Base-by-base conservation (phyloP, 2,329 filamentous ascomycete species). In the Bipolaris oryzae region DNA sequence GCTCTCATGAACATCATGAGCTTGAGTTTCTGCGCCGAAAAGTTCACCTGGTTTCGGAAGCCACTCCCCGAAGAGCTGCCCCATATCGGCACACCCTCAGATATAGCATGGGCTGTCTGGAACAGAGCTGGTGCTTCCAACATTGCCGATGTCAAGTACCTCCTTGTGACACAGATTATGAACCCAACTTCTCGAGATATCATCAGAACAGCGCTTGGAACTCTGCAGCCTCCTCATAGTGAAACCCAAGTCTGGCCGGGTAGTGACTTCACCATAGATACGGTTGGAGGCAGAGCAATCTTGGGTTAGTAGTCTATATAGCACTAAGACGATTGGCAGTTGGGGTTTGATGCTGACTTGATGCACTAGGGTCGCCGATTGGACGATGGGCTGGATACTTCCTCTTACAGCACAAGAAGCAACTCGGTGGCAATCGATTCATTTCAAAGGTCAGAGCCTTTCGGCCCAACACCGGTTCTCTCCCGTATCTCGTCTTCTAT, bases 61-160 rank as follows among this genome's bases (percentile, higher is more conserved):
- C 52, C 58, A 2, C 33, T 44, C 0, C 28, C 53, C 15, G 13
- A 33, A 1, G 54, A 62, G 33, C 33, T 64, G 1, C 59, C 59
- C 1, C 51, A 55, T 16, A 46, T 62, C 13, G 55, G 51, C 1
- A 53, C 61, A 1, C 42, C 43, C 0, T 53, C 55, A 7, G 59
- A 64, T 11, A 46, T 62, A 13, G 61, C 43, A 10, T 62, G 59
- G 61, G 61, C 50, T 0, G 39, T 53, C 18, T 64, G 61, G 59
- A 62, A 64, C 34, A 51, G 59, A 23, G 59, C 47, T 0, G 21
- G 16, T 20, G 21, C 46, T 1, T 7, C 39, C 1, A 33, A 51
- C 10, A 35, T 55, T 10, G 37, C 48, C 21, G 41, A 53, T 1
- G 50, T 63, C 5, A 62, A 63, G 38, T 63, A 61, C 2, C 49